A percentile compares a stretch with the other conserved stretches of the same genome.
Conservation (phyloP, 768 basidiomycete genomes). For the Cyathus striatus region DNA sequence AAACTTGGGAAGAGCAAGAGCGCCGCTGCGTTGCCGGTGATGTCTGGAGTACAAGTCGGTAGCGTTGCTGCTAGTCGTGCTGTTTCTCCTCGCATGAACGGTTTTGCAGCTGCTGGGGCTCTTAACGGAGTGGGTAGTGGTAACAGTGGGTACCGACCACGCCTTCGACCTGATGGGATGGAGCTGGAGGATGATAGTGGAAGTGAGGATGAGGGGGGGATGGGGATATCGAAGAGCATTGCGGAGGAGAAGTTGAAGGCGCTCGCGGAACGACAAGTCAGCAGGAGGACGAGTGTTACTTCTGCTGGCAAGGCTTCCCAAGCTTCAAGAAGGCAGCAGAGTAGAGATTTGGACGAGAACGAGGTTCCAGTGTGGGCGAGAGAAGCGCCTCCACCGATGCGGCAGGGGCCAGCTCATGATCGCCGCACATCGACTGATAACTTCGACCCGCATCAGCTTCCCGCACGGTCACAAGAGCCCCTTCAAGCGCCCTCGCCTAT, state of each 20-base stretch:
- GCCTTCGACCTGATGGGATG: conserved; percentile 56
- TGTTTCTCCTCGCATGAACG: conserved; percentile 4
- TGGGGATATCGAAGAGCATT: conserved; percentile 60
- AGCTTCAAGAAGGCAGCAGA: no score
- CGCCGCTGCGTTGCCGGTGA: conserved; percentile 53
- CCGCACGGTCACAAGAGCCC: no score
- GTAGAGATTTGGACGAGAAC: conserved; percentile 11
- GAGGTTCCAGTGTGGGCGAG: conserved; percentile 19
- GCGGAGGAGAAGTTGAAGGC: conserved; percentile 65
- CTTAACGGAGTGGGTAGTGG: conserved; percentile 1
- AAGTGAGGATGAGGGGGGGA: conserved; percentile 36
- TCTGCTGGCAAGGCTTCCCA: background rate
- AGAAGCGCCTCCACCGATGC: conserved; percentile 7
- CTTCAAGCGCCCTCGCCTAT: conserved; percentile 57
- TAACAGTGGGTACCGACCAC: conserved; percentile 48
- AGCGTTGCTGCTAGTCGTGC: conserved; percentile 11
- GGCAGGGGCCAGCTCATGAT: background rate
- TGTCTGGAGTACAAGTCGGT: conserved; percentile 29
- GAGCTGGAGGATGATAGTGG: conserved; percentile 69
- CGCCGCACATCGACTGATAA: background rate
- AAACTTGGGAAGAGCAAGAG: conserved; percentile 51
- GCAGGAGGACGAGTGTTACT: background rate
- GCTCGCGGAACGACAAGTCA: conserved; percentile 39
- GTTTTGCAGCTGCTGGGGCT: conserved; percentile 4
- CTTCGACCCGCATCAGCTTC: background rate